These are phyloP conservation scores for Fomitopsis palustris DNA, from an alignment of 1,284 basidiomycete genomes.

Conservation along the genomic window DNA sequence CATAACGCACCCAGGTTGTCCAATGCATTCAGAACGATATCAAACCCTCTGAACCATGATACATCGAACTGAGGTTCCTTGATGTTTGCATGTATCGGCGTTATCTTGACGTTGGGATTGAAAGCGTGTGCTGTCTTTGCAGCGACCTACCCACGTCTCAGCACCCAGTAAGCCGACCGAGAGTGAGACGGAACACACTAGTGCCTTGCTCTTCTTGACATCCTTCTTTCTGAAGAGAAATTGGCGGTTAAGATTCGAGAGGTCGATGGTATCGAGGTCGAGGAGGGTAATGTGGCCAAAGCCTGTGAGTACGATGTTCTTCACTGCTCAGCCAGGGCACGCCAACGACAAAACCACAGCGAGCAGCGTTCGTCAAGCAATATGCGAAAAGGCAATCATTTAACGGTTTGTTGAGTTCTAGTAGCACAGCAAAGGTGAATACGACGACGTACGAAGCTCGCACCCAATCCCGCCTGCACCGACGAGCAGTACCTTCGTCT, in stretches of 20 bases:
- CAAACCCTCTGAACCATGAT: constrained; percentile 87
- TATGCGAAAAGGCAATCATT: too few relatives aligned
- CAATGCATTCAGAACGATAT: constrained; percentile 93
- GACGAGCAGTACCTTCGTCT: constrained; percentile 83
- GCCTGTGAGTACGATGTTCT: constrained; percentile 92
- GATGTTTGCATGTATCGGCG: constrained; percentile 92
- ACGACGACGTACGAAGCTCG: constrained; percentile 73
- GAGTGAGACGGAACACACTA: constrained; percentile 42
- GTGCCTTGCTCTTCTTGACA: constrained; percentile 93
- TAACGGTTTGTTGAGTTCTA: not conserved
- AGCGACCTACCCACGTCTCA: constrained; percentile 59
- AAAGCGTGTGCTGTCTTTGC: constrained; percentile 87
- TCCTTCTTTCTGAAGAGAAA: constrained; percentile 98
- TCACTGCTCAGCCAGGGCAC: constrained; percentile 56
- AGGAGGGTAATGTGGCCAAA: constrained; percentile 92
- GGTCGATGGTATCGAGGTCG: constrained; percentile 98
- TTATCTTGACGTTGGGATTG: constrained; percentile 88
- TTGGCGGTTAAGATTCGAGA: constrained; percentile 97
- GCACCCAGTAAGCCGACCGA: not conserved
- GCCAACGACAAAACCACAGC: too few relatives aligned
- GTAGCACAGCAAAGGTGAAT: not conserved
- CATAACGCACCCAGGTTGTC: constrained; percentile 84
- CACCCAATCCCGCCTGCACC: constrained; percentile 98
- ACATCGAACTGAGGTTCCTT: constrained; percentile 92
- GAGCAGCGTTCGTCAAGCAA: too few relatives aligned